Base-by-base conservation (phyloP, 148 eudicot genomes). In the Nepenthes gracilis region DNA sequence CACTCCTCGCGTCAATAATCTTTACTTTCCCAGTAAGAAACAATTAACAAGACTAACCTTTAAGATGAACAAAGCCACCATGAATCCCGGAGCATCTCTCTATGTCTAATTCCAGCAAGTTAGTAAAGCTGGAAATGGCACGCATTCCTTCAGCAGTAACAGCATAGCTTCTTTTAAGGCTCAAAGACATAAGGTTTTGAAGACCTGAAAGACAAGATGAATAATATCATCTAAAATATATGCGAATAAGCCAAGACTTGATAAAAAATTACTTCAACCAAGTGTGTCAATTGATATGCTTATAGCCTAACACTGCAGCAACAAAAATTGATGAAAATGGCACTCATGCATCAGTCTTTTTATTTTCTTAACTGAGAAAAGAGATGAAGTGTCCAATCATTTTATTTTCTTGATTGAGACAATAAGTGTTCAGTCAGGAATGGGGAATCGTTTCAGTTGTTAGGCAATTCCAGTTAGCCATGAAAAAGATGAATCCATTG, bases 51-150 rank as follows among this genome's bases (percentile, higher is more conserved):
- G 13, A 43, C 67, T 50, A 48, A 65, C 69, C 70, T 70, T 59
- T 52, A 33, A 70, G 68, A 70, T 70, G 68, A 64, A 70, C 64
- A 64, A 70, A 61, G 34, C 74, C 74, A 58, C 59, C 74, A 64
- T 70, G 74, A 38, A 70, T 64, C 13, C 59, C 74, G 40, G 68
- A 61, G 56, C 74, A 70, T 54, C 74, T 56, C 33, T 70, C 74
- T 59, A 70, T 53, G 64, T 70, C 74, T 54, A 70, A 60, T 36
- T 59, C 15, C 43, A 43, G 11, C 53, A 66, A 55, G 62, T 65
- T 65, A 49, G 56, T 37, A 10, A 58, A 59, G 13, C 68, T 49
- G 15, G 67, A 54, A 64, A 72, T 34, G 36, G 64, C 57, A 64
- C 68, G 57, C 67, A 70, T 64, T 54, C 68, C 68, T 43, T 58